Evolutionary conservation across 2,329 filamentous ascomycete species (phyloP), one percentile per base, ranked within the genome.

Genomic region (Balansia obtecta): DNA sequence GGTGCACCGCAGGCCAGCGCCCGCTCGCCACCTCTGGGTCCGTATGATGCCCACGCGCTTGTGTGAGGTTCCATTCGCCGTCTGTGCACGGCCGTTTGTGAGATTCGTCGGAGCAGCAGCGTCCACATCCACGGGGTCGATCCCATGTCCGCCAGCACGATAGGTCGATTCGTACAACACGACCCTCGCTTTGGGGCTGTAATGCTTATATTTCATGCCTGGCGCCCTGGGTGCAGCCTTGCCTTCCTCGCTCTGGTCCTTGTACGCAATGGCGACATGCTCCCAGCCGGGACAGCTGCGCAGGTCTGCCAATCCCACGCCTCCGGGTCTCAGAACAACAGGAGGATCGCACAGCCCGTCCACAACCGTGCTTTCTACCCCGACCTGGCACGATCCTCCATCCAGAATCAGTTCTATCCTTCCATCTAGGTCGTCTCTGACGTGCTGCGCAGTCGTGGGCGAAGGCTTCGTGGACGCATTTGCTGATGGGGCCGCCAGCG

Each of bases 131-230:
- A 61, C 61, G 6, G 54, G 16, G 12, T 62, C 55, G 37, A 74
- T 60, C 8, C 71, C 71, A 10, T 61, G 60, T 42, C 57, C 55
- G 20, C 68, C 65, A 11, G 54, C 57, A 12, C 53, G 54, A 64
- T 62, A 69, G 38, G 61, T 65, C 27, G 77, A 68, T 63, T 95
- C 88, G 62, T 89, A 95, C 1, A 97, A 72, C 13, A 95, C 71
- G 2, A 98, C 90, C 44, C 76, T 81, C 1, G 93, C 94, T 65
- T 83, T 87, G 1, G 93, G 93, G 42, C 90, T 95, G 62, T 98
- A 98, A 65, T 98, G 93, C 63, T 93, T 88, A 65, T 98, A 98
- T 68, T 98, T 98, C 93, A 98, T 98, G 1, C 93, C 93, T 0
- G 93, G 93, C 1, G 93, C 93, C 51, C 88, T 76, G 0, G 93